Evolutionary conservation across 2,329 filamentous ascomycete genomes (phyloP), one percentile per base, ranked within the genome.

Genomic region (Aureobasidium vineae): DNA sequence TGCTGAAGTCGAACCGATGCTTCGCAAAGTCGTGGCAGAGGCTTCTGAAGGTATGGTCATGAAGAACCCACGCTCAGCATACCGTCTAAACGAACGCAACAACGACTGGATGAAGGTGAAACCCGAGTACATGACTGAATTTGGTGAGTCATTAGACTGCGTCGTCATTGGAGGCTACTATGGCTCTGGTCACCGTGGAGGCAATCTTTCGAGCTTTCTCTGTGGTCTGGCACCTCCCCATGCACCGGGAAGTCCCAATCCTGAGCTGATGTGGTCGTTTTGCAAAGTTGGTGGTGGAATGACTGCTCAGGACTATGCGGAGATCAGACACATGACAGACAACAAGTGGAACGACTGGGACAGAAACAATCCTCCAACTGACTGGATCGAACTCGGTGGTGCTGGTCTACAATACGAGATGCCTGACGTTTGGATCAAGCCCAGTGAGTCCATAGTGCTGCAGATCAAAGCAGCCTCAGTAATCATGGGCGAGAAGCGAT

Each of bases 91-190:
- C 73, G 90, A 91, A 71, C 89, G 95, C 56, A 95, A 96, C 72
- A 91, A 96, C 72, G 91, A 97, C 77, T 99, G 95, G 95, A 89
- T 97, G 79, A 99, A 99, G 76, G 93, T 99, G 10, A 99, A 99
- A 73, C 95, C 95, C 1, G 95, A 99, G 70, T 99, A 99, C 77
- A 97, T 98, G 93, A 88, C 88, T 2, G 94, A 97, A 69, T 97
- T 95, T 75, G 95, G 95, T 68, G 94, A 98, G 77, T 91, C 90
- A 0, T 85, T 99, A 3, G 95, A 99, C 75, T 92, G 92, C 70
- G 80, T 97, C 16, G 83, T 99, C 19, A 86, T 99, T 63, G 95
- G 94, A 65, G 95, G 92, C 10, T 98, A 97, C 78, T 99, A 91
- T 75, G 95, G 95, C 16, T 91, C 90, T 36, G 95, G 95, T 0